Percentiles rank a stretch among this genome's conserved stretches.
These are phyloP conservation scores for Ensete glaucum DNA, from an alignment of 176 grass and related monocot species.

Conservation along the genomic window DNA sequence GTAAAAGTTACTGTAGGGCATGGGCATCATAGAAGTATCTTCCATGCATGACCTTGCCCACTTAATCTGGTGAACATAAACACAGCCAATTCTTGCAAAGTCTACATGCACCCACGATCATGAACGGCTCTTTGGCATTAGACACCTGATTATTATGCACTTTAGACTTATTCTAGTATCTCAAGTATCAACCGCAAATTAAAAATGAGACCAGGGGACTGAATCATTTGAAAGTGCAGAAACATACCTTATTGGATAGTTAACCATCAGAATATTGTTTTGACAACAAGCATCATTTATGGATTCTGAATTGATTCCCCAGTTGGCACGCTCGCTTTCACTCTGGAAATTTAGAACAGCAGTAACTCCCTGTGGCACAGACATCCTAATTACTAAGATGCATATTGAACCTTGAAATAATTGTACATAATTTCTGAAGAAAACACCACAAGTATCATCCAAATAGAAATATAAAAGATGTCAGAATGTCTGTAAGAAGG, in stretches of 20 bases:
- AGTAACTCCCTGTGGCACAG: constrained; percentile 79
- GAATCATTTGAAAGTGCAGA: background rate
- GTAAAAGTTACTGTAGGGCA: background rate
- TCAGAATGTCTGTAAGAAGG: background rate
- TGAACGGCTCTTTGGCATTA: no score
- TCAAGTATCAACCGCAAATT: background rate
- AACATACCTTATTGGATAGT: constrained; percentile 82
- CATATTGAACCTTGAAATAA: background rate
- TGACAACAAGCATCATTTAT: constrained; percentile 67
- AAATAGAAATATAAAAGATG: background rate
- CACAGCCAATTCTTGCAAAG: no score
- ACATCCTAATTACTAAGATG: constrained; percentile 33
- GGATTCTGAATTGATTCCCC: constrained; percentile 84
- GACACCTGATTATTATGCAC: no score
- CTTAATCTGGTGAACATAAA: no score
- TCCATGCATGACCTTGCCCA: no score
- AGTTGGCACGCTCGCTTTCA: constrained; percentile 80
- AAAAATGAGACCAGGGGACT: background rate
- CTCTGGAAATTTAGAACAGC: constrained; percentile 94
- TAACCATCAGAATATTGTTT: constrained; percentile 84
- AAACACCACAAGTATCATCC: background rate
- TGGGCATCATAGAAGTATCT: no score
- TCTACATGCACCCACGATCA: no score
- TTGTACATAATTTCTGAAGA: background rate
- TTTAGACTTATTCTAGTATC: background rate